Base-by-base conservation (phyloP, 768 basidiomycete genomes). In the Termitomyces sp. region DNA sequence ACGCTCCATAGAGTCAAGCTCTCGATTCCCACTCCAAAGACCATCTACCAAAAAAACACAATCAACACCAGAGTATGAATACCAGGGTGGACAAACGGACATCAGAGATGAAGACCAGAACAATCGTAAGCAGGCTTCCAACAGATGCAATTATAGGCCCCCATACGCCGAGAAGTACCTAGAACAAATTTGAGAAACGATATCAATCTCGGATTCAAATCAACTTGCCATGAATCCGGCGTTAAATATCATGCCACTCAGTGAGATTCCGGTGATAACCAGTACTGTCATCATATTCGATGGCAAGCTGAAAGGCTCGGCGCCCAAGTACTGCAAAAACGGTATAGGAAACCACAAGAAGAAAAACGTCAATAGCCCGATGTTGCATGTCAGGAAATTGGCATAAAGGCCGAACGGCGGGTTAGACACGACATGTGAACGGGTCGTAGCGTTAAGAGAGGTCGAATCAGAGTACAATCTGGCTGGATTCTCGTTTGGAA, bases 51-150 rank as follows among this genome's bases (percentile, higher is more conserved):
- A 53, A 31, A 24, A 56, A 37, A 39, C 5, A 9, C 50, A n/a
- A n/a, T 55, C 41, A 39, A 27, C n/a, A n/a, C n/a, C n/a, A 27
- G 22, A 29, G 26, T 10, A 20, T 12, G 41, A 34, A n/a, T 22
- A 43, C 27, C 13, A 36, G 7, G 18, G 24, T 41, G 53, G 31
- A 59, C n/a, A 46, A n/a, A 68, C 74, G 65, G 46, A 88, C 77
- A 71, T 98, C 94, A 42, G 88, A 84, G 16, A 92, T 64, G 47
- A 94, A 82, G 14, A 94, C 90, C 49, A 97, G 79, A 37, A 96
- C 91, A 62, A 96, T 95, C 5, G 94, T 94, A n/a, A 96, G 79
- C n/a, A 98, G 79, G 70, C 84, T 93, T 46, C 93, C 94, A 32
- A 97, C 94, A 2, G 91, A 92, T 9, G 86, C 85, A 43, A 93